Percentiles rank a stretch among this genome's conserved stretches.
Evolutionary conservation across 768 basidiomycete species (phyloP).

Genomic region (Psilocybe cubensis): DNA sequence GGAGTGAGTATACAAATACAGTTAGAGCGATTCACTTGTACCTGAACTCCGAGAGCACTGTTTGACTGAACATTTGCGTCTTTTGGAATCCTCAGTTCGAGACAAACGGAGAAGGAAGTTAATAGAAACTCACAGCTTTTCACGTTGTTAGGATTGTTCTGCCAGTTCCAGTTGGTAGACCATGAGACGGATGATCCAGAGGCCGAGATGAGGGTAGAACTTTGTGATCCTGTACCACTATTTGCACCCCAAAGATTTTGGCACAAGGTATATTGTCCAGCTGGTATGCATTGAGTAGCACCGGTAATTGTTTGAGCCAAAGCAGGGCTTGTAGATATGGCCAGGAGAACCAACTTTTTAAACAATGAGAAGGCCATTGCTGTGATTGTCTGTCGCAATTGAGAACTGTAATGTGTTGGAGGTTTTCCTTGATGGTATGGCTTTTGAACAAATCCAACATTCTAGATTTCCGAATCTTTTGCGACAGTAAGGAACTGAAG

Average conservation of each 20-base stretch:
- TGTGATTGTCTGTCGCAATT: neutral
- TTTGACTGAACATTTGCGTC: constrained; percentile 55
- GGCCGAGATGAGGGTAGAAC: constrained; percentile 46
- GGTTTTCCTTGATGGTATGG: neutral
- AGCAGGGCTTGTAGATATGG: neutral
- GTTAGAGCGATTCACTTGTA: constrained; percentile 15
- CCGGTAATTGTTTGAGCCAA: constrained; percentile 3
- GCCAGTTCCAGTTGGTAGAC: constrained; percentile 58
- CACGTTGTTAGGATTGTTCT: constrained; percentile 50
- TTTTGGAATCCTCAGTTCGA: constrained; percentile 22
- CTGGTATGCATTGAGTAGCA: neutral
- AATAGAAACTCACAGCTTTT: constrained; percentile 54
- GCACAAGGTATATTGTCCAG: constrained; percentile 52
- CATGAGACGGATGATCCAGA: constrained; percentile 48
- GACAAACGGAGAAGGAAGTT: neutral
- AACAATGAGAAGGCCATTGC: neutral
- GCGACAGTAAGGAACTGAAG: neutral
- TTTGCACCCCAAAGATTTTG: constrained; percentile 60
- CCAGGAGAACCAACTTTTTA: neutral
- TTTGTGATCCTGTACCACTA: constrained; percentile 53
- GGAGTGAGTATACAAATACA: neutral
- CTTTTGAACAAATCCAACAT: neutral
- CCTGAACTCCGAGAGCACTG: constrained; percentile 52
- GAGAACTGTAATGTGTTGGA: neutral
- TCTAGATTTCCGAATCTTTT: neutral